Evolutionary conservation across 2,329 filamentous ascomycete genomes (phyloP).

Genomic region (Aspergillus brasiliensis): DNA sequence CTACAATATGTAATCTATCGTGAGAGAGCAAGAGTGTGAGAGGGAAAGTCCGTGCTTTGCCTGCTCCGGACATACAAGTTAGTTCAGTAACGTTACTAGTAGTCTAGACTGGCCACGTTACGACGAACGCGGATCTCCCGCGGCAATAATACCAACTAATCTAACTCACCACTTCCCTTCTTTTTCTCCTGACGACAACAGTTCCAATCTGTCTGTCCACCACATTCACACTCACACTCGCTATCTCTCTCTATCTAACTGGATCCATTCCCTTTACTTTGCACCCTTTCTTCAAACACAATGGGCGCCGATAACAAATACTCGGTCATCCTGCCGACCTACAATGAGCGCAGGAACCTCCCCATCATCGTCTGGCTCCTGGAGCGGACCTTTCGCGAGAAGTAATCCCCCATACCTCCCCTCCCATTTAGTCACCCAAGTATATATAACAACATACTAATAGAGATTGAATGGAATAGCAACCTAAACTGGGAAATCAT

Average conservation of each 20-base stretch:
- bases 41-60: background rate
- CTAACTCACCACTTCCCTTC: background rate
- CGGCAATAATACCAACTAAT: background rate
- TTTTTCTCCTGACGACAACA: background rate
- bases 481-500: slow-evolving; percentile 96
- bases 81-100: background rate
- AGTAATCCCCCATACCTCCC: slow-evolving; percentile 57
- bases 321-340: slow-evolving; percentile 95
- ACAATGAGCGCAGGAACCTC: slow-evolving; percentile 97
- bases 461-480: slow-evolving; percentile 49
- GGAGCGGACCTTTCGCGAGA: slow-evolving; percentile 85
- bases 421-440: background rate
- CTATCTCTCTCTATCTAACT: background rate
- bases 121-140: slow-evolving; percentile 16
- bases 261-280: background rate
- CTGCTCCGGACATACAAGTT: background rate
- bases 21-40: too few relatives aligned
- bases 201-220: background rate
- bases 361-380: slow-evolving; percentile 95
- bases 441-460: background rate
- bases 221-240: background rate
- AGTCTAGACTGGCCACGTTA: slow-evolving; percentile 14
- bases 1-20: too few relatives aligned
- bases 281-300: slow-evolving; percentile 16
- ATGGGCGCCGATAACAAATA: slow-evolving; percentile 71